Evolutionary conservation across 495 filamentous ascomycete species (phyloP), one percentile per base, ranked within the genome.

Genomic region (Aspergillus taichungensis): DNA sequence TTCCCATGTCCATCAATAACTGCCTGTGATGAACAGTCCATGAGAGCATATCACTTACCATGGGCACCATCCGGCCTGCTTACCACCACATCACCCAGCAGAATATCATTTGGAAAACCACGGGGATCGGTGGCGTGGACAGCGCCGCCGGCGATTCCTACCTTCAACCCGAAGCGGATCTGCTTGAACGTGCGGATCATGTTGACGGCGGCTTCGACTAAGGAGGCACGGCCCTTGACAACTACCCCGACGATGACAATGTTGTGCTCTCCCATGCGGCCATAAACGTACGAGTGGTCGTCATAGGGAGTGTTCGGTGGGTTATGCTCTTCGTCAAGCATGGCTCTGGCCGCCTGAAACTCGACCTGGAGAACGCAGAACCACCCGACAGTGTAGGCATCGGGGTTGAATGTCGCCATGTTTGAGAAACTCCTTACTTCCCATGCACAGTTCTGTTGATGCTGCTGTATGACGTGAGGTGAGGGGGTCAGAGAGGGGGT

Each of bases 111-210:
- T 6, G 6, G 10, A 10, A 10, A 6, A 10, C 29, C 29, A 11
- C n/a, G 8, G 3, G n/a, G 12, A 40, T 40, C 18, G 11, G 37
- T 14, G 29, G 37, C 37, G 5, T 10, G 4, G 18, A 27, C 14
- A 40, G 37, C 53, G 28, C 67, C 68, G 29, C 66, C 67, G 3
- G 61, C 68, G 37, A 72, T 67, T 24, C 71, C 70, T 7, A 75
- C 70, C 54, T 74, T 66, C 34, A 77, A 47, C 10, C 56, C 45
- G 36, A 71, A 48, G 13, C 66, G 47, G 28, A 75, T 43, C 11
- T 54, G 54, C 3, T 51, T 52, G 49, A 74, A 75, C 18, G 31
- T 67, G 7, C 43, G 34, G 2, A 54, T 27, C 63, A 72, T 52
- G 27, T 62, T 36, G 11, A 27, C 29, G 18, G 18, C 18, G 18